Evolutionary conservation across 75 land plant species (phyloP), one percentile per base, ranked within the genome.

Genomic region (Azolla pinnata): DNA sequence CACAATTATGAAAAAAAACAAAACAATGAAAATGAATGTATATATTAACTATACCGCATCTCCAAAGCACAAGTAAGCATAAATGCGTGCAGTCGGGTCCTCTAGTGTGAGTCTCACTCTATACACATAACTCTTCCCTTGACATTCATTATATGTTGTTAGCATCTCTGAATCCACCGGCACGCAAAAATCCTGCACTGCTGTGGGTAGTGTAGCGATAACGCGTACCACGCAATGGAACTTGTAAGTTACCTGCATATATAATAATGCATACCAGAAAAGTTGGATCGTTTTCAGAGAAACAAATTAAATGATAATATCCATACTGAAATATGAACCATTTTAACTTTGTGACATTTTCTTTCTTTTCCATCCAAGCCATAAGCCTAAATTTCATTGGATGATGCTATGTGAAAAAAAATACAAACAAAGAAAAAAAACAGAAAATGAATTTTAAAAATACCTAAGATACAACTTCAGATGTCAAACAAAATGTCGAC

Each of bases 71-170:
- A 83, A 47, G 40, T 65, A 77, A 38, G 83, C 92, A 73, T 79
- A 85, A 26, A 90, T 79, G 72, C 83, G 79, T 0, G 92, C 84
- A 10, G 97, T 90, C 19, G 92, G 79, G 61, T 90, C 97, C 63
- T 90, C 97, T 28, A 90, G 63, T 18, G 83, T 87, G 16, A 90
- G 60, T 64, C 90, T 68, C 9, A 87, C 44, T 56, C 75, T 74
- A 58, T 84, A 81, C n/a, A 60, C 63, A 27, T 66, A 67, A 18
- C 44, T 57, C 24, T 17, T 68, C 9, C 83, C 44, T 56, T 72
- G 71, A 58, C 81, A 81, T 17, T 56, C 63, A 27, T 66, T 63
- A 18, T 18, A 18, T 10, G 21, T 33, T 25, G 44, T 31, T 33
- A 24, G 18, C 45, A 14, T 62, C 7, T 14, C 32, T 54, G 25